phyloP scores from a whole-genome alignment of 257 asterid genomes.

The Fraxinus excelsior region DNA sequence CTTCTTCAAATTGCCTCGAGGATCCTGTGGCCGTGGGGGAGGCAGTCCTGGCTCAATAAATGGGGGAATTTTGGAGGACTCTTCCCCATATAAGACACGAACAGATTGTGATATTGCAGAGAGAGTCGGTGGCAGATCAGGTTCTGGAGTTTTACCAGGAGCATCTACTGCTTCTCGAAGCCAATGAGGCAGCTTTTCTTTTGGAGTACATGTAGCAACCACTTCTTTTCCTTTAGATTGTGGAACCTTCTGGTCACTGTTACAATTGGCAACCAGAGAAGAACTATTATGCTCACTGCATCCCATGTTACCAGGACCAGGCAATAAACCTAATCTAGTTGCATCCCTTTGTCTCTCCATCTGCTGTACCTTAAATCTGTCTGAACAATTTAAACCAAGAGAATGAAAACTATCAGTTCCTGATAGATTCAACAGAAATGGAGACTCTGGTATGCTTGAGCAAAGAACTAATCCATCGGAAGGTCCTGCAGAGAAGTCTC shows the following conservation, averaged over 20 bases:
- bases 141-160: slow-evolving; percentile 49
- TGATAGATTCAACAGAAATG: slow-evolving; percentile 60
- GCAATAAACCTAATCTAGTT: slow-evolving; percentile 46
- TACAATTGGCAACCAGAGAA: slow-evolving; percentile 28
- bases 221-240: slow-evolving; percentile 65
- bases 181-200: slow-evolving; percentile 86
- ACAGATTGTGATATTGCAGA: slow-evolving; percentile 86
- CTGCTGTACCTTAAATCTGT: slow-evolving; percentile 30
- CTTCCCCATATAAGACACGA: slow-evolving; percentile 75
- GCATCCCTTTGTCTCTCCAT: slow-evolving; percentile 43
- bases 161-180: slow-evolving; percentile 83
- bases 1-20: slow-evolving; percentile 54
- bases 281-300: slow-evolving; percentile 40
- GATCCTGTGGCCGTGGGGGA: slow-evolving; percentile 76
- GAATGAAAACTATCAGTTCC: slow-evolving; percentile 58
- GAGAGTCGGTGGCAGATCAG: slow-evolving; percentile 64
- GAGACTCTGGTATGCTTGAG: slow-evolving; percentile 46
- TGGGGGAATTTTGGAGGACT: slow-evolving; percentile 68
- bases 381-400: slow-evolving; percentile 37
- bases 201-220: slow-evolving; percentile 33
- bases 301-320: slow-evolving; percentile 43
- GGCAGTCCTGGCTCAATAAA: slow-evolving; percentile 76
- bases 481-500: slow-evolving; percentile 50
- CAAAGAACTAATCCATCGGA: slow-evolving; percentile 44
- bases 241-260: slow-evolving; percentile 30